Base-by-base conservation (phyloP, 352 stramenopile genomes). In the Phytophthora fragariaefolia region DNA sequence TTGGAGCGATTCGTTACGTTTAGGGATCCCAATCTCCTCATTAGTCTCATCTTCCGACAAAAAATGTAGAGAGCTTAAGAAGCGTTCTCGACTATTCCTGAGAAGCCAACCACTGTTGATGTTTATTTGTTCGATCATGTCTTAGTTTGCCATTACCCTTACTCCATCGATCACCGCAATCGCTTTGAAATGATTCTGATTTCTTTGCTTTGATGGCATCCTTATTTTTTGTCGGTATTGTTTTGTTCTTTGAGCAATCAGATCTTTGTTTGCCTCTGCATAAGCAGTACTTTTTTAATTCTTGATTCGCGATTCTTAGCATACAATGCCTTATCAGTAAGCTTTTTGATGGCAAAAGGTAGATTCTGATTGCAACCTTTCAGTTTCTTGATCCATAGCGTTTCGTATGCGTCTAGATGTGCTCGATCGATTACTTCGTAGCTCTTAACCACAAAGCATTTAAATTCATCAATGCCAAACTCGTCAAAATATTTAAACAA, bases 381-480 rank as follows among this genome's bases (percentile, higher is more conserved):
- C n/a, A 57, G 32, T 17, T 57, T 57, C 17, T 57, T 57, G n/a
- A 55, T 55, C 48, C 48, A 55, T 17, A 55, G n/a, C 1, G 48
- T 55, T 28, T 55, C 48, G 6, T 46, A 57, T 23, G 18, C 50
- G 12, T 57, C 50, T 17, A 57, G 10, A 57, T 57, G 50, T 32
- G 23, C 32, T 4, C 50, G 32, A 46, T 57, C 50, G 8, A 57
- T 47, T 0, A 57, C 32, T 0, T 57, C 18, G 23, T 57, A 57
- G 0, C 7, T 12, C 23, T 57, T 57, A 6, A 57, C 15, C 7
- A 57, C 5, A 27, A 57, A 28, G 18, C 50, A 57, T 27, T 46
- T 57, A 20, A 57, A 57, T 34, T 57, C 30, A 24, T 57, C 50
- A 32, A 47, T 1, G 4, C 50, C 50, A 22, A 45, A 20, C 2